phyloP scores from a whole-genome alignment of 2,329 filamentous ascomycete genomes.

The Arthrobotrys sinensis region DNA sequence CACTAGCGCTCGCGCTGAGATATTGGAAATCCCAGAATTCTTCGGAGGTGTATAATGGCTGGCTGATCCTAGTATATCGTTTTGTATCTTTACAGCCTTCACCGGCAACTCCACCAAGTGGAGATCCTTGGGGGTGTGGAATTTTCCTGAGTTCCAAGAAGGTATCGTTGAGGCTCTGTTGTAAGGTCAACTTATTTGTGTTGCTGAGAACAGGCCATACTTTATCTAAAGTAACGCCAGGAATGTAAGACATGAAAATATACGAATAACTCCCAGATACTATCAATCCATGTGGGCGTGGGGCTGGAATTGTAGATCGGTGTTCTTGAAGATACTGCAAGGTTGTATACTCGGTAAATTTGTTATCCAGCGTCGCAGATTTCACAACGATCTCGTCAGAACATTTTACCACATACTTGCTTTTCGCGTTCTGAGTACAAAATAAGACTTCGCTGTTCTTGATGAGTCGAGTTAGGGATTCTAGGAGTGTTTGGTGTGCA shows the following conservation, averaged over 20 bases:
- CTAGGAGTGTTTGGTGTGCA: slow-evolving; percentile 22
- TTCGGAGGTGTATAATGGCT: slow-evolving; percentile 36
- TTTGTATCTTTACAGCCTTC: slow-evolving; percentile 48
- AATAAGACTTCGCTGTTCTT: slow-evolving; percentile 34
- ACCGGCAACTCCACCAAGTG: slow-evolving; percentile 40
- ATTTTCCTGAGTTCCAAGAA: slow-evolving; percentile 42
- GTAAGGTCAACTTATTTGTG: slow-evolving; percentile 31
- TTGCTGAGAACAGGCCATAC: slow-evolving; percentile 36
- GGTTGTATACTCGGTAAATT: slow-evolving; percentile 37
- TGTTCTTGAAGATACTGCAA: slow-evolving; percentile 41
- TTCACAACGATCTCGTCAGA: slow-evolving; percentile 44
- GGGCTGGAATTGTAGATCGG: slow-evolving; percentile 33
- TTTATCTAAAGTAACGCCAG: slow-evolving; percentile 45
- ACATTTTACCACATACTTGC: slow-evolving; percentile 46
- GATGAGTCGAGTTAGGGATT: slow-evolving; percentile 22
- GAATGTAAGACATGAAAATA: slow-evolving; percentile 45
- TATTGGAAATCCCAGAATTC: slow-evolving; percentile 48
- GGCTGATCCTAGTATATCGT: slow-evolving; percentile 30
- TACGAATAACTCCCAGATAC: slow-evolving; percentile 35
- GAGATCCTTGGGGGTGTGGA: slow-evolving; percentile 35
- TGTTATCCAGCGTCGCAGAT: slow-evolving; percentile 30
- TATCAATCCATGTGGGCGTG: slow-evolving; percentile 38
- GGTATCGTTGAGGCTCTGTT: slow-evolving; percentile 35
- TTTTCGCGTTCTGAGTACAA: slow-evolving; percentile 18
- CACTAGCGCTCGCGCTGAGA: slow-evolving; percentile 8